phyloP scores from a whole-genome alignment of 805 yeast species.

The Candida maesae region DNA sequence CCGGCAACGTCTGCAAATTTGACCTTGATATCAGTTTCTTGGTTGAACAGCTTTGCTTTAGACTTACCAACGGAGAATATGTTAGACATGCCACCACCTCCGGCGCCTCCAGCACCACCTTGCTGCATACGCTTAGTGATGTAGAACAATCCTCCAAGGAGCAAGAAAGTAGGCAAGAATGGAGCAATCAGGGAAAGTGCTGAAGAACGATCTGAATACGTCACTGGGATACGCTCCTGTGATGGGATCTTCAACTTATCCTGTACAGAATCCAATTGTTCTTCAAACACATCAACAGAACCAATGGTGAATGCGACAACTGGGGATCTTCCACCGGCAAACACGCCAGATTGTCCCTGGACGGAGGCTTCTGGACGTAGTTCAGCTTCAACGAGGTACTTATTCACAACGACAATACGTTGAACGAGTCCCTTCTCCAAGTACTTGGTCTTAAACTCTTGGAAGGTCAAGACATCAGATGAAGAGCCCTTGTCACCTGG shows the following conservation, averaged over 20 bases:
- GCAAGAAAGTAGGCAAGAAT: conserved; percentile 73
- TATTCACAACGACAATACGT: conserved; percentile 68
- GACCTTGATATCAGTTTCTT: conserved; percentile 76
- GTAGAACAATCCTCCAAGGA: conserved; percentile 67
- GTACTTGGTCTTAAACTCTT: conserved; percentile 79
- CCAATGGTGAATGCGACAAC: conserved; percentile 80
- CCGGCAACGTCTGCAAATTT: conserved; percentile 92
- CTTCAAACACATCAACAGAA: conserved; percentile 80
- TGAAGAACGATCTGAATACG: conserved; percentile 66
- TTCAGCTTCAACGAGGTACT: conserved; percentile 66
- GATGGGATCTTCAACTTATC: conserved; percentile 63
- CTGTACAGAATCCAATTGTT: conserved; percentile 71
- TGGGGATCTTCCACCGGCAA: conserved; percentile 35
- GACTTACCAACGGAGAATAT: conserved; percentile 76
- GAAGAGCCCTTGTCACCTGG: conserved; percentile 26
- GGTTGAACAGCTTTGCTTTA: conserved; percentile 76
- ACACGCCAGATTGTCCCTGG: conserved; percentile 13
- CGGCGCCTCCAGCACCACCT: conserved; percentile 41
- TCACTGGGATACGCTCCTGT: conserved; percentile 71
- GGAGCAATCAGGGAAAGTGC: conserved; percentile 61
- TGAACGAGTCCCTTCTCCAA: conserved; percentile 77
- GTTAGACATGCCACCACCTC: conserved; percentile 59
- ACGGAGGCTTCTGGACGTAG: conserved; percentile 41
- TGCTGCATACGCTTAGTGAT: conserved; percentile 41
- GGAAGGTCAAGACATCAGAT: conserved; percentile 50